Conservation (phyloP, 805 yeast species). For the Ogataea allantospora region DNA sequence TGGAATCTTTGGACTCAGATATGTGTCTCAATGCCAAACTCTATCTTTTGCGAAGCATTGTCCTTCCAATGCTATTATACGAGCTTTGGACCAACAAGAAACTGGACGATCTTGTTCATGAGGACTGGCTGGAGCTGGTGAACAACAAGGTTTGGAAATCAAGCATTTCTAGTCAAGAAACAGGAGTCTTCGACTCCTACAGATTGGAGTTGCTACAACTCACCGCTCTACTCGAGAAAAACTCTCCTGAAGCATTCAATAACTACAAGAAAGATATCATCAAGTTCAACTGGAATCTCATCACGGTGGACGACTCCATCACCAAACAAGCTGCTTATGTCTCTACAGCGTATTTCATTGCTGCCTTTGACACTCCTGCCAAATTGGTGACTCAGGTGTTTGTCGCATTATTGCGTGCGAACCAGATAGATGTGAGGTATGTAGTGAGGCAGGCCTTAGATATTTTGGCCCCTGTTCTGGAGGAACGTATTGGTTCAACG, state of each 20-base stretch:
- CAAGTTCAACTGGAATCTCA: slow-evolving; percentile 91
- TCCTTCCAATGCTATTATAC: slow-evolving; percentile 62
- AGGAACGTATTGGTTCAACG: slow-evolving; percentile 60
- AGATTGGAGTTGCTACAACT: slow-evolving; percentile 77
- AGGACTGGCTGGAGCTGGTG: slow-evolving; percentile 61
- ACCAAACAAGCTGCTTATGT: slow-evolving; percentile 93
- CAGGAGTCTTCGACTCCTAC: slow-evolving; percentile 71
- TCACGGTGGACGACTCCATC: slow-evolving; percentile 82
- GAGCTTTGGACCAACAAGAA: slow-evolving; percentile 54
- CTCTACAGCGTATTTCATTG: slow-evolving; percentile 80
- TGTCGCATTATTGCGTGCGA: slow-evolving; percentile 82
- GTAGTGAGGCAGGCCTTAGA: slow-evolving; percentile 87
- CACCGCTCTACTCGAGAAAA: slow-evolving; percentile 71
- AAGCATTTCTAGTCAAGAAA: slow-evolving; percentile 48
- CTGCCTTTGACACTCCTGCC: slow-evolving; percentile 83
- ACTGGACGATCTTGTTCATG: slow-evolving; percentile 16
- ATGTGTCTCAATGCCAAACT: slow-evolving; percentile 52
- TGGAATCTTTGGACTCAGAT: slow-evolving; percentile 48
- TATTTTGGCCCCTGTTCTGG: slow-evolving; percentile 82
- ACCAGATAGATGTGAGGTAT: slow-evolving; percentile 79
- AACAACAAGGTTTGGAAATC: slow-evolving; percentile 73
- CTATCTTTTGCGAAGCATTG: slow-evolving; percentile 58
- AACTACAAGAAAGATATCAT: slow-evolving; percentile 79
- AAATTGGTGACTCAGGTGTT: slow-evolving; percentile 89
- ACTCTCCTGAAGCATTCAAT: slow-evolving; percentile 57